phyloP scores from a whole-genome alignment of 345 rosid species.

The Moringa oleifera region DNA sequence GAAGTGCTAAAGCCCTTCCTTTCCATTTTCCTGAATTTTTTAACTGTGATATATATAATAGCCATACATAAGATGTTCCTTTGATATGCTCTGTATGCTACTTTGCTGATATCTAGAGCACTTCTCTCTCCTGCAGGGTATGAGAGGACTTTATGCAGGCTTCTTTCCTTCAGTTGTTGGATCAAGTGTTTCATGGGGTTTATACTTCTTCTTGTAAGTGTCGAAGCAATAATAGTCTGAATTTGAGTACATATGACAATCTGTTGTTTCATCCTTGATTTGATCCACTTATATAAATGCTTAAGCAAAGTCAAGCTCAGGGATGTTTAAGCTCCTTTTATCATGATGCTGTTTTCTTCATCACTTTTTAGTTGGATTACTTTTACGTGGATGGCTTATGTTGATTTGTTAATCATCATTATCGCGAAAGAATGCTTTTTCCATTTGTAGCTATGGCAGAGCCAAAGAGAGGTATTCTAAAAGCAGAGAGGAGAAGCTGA shows the following conservation, averaged over 20 bases:
- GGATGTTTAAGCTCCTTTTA: background rate
- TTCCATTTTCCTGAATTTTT: background rate
- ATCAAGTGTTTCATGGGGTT: conserved; percentile 80
- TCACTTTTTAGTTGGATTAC: background rate
- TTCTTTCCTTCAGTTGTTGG: conserved; percentile 85
- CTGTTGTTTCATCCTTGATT: background rate
- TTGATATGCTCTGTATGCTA: background rate
- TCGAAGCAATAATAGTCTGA: background rate
- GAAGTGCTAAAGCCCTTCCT: background rate
- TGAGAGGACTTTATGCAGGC: conserved; percentile 87
- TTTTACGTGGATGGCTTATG: background rate
- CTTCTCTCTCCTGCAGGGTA: conserved; percentile 42
- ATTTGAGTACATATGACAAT: no score
- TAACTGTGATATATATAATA: background rate
- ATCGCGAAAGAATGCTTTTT: background rate
- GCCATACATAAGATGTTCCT: background rate
- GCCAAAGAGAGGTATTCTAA: conserved; percentile 74
- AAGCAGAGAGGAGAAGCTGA: conserved; percentile 52
- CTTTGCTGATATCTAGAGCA: no score
- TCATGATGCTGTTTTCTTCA: background rate
- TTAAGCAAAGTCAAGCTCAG: no score
- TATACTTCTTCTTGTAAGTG: conserved; percentile 90
- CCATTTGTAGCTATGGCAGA: conserved; percentile 63
- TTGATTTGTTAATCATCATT: background rate
- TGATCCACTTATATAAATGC: background rate